phyloP scores from a whole-genome alignment of 164 flowering plant species.

The Echeveria elegans region DNA sequence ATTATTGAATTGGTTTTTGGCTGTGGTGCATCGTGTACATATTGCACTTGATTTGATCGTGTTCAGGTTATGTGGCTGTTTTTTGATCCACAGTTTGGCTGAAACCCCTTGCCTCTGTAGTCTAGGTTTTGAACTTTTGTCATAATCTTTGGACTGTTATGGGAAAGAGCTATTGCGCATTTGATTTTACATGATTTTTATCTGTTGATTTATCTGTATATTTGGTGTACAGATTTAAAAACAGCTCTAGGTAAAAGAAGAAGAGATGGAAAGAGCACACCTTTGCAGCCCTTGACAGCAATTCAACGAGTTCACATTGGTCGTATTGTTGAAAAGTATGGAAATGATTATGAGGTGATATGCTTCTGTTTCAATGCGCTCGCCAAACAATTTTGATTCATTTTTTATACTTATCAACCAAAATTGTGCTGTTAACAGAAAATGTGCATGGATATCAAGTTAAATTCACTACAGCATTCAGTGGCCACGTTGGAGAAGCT shows the following conservation, averaged over 20 bases:
- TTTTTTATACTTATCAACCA: background rate
- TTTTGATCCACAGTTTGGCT: background rate
- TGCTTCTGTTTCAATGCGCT: background rate
- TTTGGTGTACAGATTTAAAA: slow-evolving; percentile 53
- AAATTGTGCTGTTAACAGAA: slow-evolving; percentile 33
- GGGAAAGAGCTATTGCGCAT: background rate
- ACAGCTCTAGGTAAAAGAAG: slow-evolving; percentile 80
- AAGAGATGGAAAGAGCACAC: slow-evolving; percentile 63
- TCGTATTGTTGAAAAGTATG: slow-evolving; percentile 65
- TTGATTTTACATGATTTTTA: background rate
- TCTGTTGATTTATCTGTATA: background rate
- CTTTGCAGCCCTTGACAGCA: slow-evolving; percentile 62
- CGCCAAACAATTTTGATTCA: background rate
- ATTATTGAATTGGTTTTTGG: too few relatives aligned
- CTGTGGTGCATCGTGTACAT: too few relatives aligned
- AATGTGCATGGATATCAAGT: slow-evolving; percentile 80
- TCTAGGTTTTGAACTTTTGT: background rate
- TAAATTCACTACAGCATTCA: slow-evolving; percentile 86
- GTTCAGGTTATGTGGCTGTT: background rate
- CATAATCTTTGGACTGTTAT: background rate
- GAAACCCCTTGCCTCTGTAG: background rate
- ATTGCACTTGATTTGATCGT: too few relatives aligned
- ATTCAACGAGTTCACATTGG: slow-evolving; percentile 58
- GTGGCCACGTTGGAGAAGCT: slow-evolving; percentile 64
- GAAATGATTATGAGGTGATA: slow-evolving; percentile 72